A percentile compares a stretch with the other conserved stretches of the same genome.
These are phyloP conservation scores for Stellera chamaejasme DNA, from an alignment of 345 rosid species.

Conservation along the genomic window DNA sequence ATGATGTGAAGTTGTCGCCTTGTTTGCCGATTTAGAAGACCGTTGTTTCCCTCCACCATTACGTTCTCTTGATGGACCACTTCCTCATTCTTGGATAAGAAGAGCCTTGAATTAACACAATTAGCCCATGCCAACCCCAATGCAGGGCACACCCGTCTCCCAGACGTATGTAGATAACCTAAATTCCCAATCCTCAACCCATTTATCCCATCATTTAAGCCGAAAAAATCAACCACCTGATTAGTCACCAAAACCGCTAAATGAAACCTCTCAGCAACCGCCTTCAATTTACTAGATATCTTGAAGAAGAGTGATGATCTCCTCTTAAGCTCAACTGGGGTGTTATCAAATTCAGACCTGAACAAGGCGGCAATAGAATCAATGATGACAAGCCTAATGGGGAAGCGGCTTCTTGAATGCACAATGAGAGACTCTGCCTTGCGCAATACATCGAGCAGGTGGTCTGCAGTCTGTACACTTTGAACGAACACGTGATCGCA, in stretches of 20 bases:
- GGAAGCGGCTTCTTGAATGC: constrained; percentile 32
- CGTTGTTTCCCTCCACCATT: constrained; percentile 11
- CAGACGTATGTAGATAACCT: constrained; percentile 48
- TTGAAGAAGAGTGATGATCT: constrained; percentile 70
- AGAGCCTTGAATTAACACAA: constrained; percentile 78
- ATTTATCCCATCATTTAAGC: constrained; percentile 43
- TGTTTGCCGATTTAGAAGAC: constrained; percentile 17
- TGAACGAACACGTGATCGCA: constrained; percentile 52
- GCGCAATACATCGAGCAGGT: constrained; percentile 69
- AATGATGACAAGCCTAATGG: constrained; percentile 64
- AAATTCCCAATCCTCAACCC: constrained; percentile 68
- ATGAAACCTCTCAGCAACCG: constrained; percentile 48
- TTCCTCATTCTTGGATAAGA: constrained; percentile 47
- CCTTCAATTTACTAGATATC: constrained; percentile 63
- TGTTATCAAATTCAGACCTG: constrained; percentile 80
- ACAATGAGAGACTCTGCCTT: constrained; percentile 38
- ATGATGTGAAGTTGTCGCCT: constrained; percentile 50
- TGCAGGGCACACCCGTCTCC: constrained; percentile 68
- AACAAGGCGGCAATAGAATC: constrained; percentile 87
- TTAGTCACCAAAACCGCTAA: constrained; percentile 74
- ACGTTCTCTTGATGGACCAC: constrained; percentile 14
- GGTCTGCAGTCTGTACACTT: constrained; percentile 50
- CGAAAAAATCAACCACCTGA: constrained; percentile 77
- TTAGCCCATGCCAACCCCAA: constrained; percentile 78
- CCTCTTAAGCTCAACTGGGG: constrained; percentile 50